phyloP scores from a whole-genome alignment of 331 rosid genomes.

The Quercus tomentella region DNA sequence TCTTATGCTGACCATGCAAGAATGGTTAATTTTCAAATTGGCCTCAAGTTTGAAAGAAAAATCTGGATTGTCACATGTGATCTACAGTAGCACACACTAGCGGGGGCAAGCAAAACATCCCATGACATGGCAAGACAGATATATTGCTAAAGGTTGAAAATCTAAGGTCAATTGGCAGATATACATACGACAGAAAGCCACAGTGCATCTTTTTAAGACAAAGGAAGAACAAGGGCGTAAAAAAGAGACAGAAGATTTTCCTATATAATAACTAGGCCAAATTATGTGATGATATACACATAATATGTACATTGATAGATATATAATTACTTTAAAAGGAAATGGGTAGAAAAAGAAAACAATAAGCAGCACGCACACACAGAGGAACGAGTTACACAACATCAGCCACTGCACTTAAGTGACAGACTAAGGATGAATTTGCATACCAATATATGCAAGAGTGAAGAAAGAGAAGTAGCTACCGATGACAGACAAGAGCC shows the following conservation, averaged over 20 bases:
- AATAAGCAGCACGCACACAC: background rate
- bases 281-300: background rate
- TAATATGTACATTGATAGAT: background rate
- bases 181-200: background rate
- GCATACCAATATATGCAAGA: slow-evolving; percentile 73
- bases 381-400: background rate
- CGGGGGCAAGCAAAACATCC: slow-evolving; percentile 10
- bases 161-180: background rate
- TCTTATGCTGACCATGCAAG: background rate
- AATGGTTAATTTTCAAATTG: background rate
- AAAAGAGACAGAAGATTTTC: background rate
- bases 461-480: slow-evolving; percentile 72
- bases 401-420: background rate
- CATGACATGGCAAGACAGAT: background rate
- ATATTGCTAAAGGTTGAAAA: background rate
- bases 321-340: slow-evolving; percentile 4
- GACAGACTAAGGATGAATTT: slow-evolving; percentile 7
- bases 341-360: background rate
- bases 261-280: background rate
- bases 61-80: background rate
- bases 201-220: background rate
- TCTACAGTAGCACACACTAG: background rate
- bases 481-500: slow-evolving; percentile 87
- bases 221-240: background rate
- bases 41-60: background rate